A percentile compares a stretch with the other conserved stretches of the same genome.
These are phyloP conservation scores for Geotrichum citri-aurantii DNA, from an alignment of 1,139 yeast species.

Conservation along the genomic window DNA sequence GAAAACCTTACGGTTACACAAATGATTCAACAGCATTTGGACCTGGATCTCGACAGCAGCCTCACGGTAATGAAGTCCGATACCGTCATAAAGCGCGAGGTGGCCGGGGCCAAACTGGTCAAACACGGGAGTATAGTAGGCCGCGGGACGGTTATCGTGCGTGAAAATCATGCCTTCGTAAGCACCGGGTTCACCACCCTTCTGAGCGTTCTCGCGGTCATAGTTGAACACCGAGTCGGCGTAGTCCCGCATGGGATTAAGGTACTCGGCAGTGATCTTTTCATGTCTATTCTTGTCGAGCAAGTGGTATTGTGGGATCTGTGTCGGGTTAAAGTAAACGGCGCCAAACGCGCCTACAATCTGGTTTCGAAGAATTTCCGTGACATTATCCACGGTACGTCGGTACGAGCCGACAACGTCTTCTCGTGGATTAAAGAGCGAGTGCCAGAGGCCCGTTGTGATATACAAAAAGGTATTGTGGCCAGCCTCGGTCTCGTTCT, in stretches of 20 bases:
- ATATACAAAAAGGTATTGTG: slow-evolving; percentile 7
- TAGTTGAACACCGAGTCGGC: slow-evolving; percentile 11
- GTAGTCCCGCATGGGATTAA: slow-evolving; percentile 11
- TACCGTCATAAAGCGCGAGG: slow-evolving; percentile 10
- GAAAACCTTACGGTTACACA: slow-evolving; percentile 10
- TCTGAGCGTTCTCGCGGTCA: not conserved
- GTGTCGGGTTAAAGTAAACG: slow-evolving; percentile 18
- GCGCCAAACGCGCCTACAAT: slow-evolving; percentile 9
- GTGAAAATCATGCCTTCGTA: slow-evolving; percentile 9
- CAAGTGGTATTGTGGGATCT: slow-evolving; percentile 9
- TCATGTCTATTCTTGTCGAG: slow-evolving; percentile 9
- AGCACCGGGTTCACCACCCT: not conserved
- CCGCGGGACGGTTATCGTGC: not conserved
- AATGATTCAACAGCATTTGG: slow-evolving; percentile 15
- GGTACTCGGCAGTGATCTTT: slow-evolving; percentile 2
- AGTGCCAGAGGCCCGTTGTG: slow-evolving; percentile 20
- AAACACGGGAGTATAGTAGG: slow-evolving; percentile 14
- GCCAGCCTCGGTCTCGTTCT: not conserved
- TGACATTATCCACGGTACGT: slow-evolving; percentile 6
- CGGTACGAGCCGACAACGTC: slow-evolving; percentile 9
- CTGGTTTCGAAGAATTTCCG: slow-evolving; percentile 4
- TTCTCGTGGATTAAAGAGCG: slow-evolving; percentile 15
- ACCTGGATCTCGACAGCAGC: slow-evolving; percentile 7
- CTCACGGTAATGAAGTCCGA: slow-evolving; percentile 13
- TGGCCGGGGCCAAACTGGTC: slow-evolving; percentile 14